A percentile compares a stretch with the other conserved stretches of the same genome.
phyloP scores from a whole-genome alignment of 208 protist species.

The Naegleria fowleri region DNA sequence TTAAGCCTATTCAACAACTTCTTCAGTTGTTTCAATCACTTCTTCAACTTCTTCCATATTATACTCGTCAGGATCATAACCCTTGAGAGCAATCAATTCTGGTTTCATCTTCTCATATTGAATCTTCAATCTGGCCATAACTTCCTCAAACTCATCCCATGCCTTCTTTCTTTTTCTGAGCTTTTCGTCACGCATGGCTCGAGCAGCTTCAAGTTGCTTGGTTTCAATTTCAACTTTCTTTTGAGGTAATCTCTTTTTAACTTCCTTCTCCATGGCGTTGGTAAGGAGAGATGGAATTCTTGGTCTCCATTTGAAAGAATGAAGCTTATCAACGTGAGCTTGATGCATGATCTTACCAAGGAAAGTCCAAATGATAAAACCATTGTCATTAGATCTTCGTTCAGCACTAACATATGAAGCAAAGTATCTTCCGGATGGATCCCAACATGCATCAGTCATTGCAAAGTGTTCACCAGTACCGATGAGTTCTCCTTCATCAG shows the following conservation, averaged over 20 bases:
- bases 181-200: not conserved
- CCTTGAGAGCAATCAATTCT: not conserved
- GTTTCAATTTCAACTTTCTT: not conserved
- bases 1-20: not conserved
- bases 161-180: not conserved
- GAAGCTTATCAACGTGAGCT: conserved; percentile 61
- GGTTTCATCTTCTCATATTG: not conserved
- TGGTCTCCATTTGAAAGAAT: conserved; percentile 65
- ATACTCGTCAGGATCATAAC: not conserved
- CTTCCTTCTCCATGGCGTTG: conserved; percentile 49
- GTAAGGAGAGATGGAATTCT: conserved; percentile 54
- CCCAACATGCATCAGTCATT: conserved; percentile 62
- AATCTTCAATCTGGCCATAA: not conserved
- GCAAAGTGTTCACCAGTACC: conserved; percentile 60
- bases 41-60: not conserved
- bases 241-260: not conserved
- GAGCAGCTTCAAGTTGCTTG: not conserved
- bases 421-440: conserved; percentile 66
- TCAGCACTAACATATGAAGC: conserved; percentile 51
- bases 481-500: conserved; percentile 25
- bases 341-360: conserved; percentile 48
- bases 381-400: conserved; percentile 55
- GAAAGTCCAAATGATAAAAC: conserved; percentile 65
- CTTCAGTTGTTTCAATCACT: not conserved
- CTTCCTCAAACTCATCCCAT: not conserved